phyloP scores from a whole-genome alignment of 257 asterid genomes.

The Apocynum venetum region DNA sequence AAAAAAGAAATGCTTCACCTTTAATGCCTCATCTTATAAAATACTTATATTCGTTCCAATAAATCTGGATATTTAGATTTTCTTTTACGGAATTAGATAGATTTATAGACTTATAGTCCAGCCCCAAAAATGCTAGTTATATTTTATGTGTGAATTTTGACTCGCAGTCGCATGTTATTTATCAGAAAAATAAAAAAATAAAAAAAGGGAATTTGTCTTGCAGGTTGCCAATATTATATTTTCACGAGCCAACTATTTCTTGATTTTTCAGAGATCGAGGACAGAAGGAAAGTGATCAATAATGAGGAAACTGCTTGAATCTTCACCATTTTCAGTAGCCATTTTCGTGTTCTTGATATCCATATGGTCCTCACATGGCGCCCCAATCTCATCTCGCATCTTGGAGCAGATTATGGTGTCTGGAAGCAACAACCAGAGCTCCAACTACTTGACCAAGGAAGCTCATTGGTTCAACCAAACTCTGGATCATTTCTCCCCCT shows the following conservation, averaged over 20 bases:
- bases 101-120: too few species aligned
- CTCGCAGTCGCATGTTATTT: too few species aligned
- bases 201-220: too few species aligned
- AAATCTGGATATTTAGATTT: too few species aligned
- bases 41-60: too few species aligned
- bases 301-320: background rate
- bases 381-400: constrained; percentile 16
- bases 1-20: too few species aligned
- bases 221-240: background rate
- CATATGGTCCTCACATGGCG: background rate
- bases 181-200: too few species aligned
- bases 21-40: too few species aligned
- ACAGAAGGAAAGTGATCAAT: background rate
- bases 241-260: background rate
- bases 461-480: constrained; percentile 77
- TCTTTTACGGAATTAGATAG: too few species aligned
- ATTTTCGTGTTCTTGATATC: background rate
- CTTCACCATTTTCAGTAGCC: background rate
- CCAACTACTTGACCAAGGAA: constrained; percentile 50
- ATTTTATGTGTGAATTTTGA: too few species aligned
- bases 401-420: constrained; percentile 7
- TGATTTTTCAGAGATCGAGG: background rate
- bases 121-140: too few species aligned
- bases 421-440: constrained; percentile 11
- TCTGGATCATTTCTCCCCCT: constrained; percentile 92